Percentiles rank a stretch among this genome's conserved stretches.
Evolutionary conservation across 2,329 filamentous ascomycete species (phyloP).

Genomic region (Aspergillus piperis): DNA sequence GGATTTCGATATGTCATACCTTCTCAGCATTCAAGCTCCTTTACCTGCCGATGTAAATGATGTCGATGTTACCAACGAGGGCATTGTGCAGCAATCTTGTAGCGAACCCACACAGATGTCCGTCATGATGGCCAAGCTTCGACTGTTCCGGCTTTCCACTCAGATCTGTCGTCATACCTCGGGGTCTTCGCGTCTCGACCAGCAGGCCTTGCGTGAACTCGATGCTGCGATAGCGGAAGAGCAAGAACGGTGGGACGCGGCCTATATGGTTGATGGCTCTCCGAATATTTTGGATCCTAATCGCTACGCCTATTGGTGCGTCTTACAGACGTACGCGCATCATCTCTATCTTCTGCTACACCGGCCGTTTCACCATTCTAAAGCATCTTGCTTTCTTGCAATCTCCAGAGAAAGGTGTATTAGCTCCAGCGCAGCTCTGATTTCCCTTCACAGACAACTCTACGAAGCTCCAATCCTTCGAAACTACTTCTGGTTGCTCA

Average conservation of each 20-base stretch:
- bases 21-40: conserved; percentile 19
- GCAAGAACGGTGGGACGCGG: conserved; percentile 22
- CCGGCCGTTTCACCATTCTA: conserved; percentile 20
- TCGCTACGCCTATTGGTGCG: conserved; percentile 30
- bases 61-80: conserved; percentile 17
- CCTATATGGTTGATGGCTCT: conserved; percentile 17
- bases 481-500: too few relatives aligned
- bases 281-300: conserved; percentile 22
- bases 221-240: conserved; percentile 21
- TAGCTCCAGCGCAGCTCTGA: conserved; percentile 20
- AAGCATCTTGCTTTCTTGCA: conserved; percentile 1
- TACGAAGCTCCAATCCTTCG: too few relatives aligned
- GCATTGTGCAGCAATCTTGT: conserved; percentile 10
- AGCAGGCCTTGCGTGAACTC: conserved; percentile 7
- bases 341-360: conserved; percentile 34
- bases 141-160: conserved; percentile 30
- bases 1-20: not conserved
- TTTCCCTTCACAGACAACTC: conserved; percentile 15
- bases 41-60: conserved; percentile 31
- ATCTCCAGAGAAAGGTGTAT: conserved; percentile 24
- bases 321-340: conserved; percentile 34
- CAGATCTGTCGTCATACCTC: conserved; percentile 28
- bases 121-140: conserved; percentile 32
- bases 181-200: conserved; percentile 10
- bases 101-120: conserved; percentile 35